Percentiles rank a stretch among this genome's conserved stretches.
Conservation (phyloP, 2,329 filamentous ascomycete genomes). For the Aspergillus sergii region DNA sequence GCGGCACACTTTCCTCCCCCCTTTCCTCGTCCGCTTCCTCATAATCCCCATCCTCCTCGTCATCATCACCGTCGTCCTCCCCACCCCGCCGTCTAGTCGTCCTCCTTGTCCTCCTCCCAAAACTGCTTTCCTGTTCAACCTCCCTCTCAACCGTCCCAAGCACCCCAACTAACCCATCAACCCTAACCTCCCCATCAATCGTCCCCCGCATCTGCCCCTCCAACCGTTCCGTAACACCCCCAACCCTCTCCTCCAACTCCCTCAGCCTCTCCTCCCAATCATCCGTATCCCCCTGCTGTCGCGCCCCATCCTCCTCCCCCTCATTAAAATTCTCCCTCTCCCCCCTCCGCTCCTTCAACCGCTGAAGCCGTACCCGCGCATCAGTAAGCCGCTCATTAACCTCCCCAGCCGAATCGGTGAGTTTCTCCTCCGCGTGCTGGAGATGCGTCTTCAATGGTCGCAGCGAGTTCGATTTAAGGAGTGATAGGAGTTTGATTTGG, state of each 20-base stretch:
- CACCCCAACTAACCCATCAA: slow-evolving; percentile 48
- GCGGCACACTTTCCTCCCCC: slow-evolving; percentile 31
- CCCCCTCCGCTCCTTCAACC: slow-evolving; percentile 33
- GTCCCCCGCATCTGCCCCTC: slow-evolving; percentile 60
- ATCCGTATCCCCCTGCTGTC: slow-evolving; percentile 22
- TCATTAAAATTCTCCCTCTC: slow-evolving; percentile 23
- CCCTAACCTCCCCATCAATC: slow-evolving; percentile 58
- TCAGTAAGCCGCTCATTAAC: slow-evolving; percentile 58
- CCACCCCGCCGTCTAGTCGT: slow-evolving; percentile 29
- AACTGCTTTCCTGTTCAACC: slow-evolving; percentile 30
- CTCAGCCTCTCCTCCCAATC: slow-evolving; percentile 45
- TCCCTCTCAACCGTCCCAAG: slow-evolving; percentile 48
- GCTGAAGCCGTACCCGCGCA: slow-evolving; percentile 41
- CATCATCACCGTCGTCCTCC: slow-evolving; percentile 29
- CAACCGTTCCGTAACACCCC: slow-evolving; percentile 55
- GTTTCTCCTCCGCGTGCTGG: slow-evolving; percentile 46
- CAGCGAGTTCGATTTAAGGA: slow-evolving; percentile 48
- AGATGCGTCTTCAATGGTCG: slow-evolving; percentile 53
- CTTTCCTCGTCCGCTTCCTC: slow-evolving; percentile 43
- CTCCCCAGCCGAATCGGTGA: slow-evolving; percentile 55
- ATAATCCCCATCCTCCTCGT: slow-evolving; percentile 45
- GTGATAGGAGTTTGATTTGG: slow-evolving; percentile 48
- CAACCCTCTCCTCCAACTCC: slow-evolving; percentile 50
- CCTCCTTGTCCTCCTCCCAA: slow-evolving; percentile 29
- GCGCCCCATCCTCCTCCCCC: slow-evolving; percentile 32